Conservation (phyloP, 164 flowering plant species). For the Sextonia rubra region DNA sequence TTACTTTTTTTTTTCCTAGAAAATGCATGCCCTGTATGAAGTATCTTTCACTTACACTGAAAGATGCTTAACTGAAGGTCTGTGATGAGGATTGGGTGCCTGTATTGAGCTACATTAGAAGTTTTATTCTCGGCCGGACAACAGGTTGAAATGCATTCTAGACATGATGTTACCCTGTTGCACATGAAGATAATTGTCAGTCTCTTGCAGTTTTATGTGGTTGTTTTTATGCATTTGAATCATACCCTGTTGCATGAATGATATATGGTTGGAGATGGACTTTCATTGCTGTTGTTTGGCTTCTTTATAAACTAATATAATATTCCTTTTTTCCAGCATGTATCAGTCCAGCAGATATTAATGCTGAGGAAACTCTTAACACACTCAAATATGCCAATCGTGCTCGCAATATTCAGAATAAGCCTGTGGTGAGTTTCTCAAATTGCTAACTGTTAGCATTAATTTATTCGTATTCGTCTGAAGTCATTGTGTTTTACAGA, state of each 20-base stretch:
- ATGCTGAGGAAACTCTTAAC: conserved; percentile 98
- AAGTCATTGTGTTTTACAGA: no score
- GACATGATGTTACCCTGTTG: no score
- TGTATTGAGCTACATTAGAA: no score
- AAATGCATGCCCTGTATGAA: no score
- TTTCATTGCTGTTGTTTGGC: background rate
- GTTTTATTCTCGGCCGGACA: no score
- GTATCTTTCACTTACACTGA: no score
- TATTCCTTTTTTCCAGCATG: conserved; percentile 56
- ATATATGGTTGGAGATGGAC: background rate
- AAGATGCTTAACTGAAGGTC: no score
- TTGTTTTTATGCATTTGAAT: no score
- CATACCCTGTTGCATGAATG: background rate
- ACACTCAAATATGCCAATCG: conserved; percentile 98
- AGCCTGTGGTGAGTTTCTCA: conserved; percentile 77
- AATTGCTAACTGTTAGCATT: conserved; percentile 2
- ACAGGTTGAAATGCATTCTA: no score
- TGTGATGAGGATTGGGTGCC: no score
- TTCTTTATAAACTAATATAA: background rate
- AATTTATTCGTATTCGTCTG: background rate
- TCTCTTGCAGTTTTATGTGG: background rate
- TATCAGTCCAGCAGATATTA: conserved; percentile 98
- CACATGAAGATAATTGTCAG: background rate
- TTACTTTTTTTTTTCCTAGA: no score
- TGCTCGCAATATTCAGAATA: conserved; percentile 96